Base-by-base conservation (phyloP, 192 early-diverging fungal genomes). In the Coemansia reversa region DNA sequence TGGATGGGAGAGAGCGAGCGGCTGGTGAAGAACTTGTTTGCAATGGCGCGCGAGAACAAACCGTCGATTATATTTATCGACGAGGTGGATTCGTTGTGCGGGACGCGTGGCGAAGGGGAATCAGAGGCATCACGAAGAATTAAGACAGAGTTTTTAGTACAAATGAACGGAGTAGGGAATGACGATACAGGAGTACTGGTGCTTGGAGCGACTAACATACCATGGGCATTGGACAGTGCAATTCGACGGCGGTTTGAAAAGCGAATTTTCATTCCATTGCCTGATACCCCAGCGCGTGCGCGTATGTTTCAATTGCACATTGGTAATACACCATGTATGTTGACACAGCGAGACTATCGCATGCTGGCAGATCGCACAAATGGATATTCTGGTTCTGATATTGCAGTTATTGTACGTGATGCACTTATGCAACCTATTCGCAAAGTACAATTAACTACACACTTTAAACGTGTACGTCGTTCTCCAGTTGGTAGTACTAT, bases 1-100 rank as follows among this genome's bases (percentile, higher is more conserved):
- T 99, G 95, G 95, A 97, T 99, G 91, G 96, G 97, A 51, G 96
- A 99, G 76, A 90, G 89, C 84, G 97, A 98, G 76, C 81, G 92
- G 73, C 84, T 97, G 39, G 93, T 98, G 14, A 95, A 96, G 79
- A 87, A 96, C 59, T 80, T 98, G 52, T 98, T 98, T 83, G 83
- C 84, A 30, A 92, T 97, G 86, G 96, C 95, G 39, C 83, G 96
- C 39, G 92, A 97, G 62, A 88, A 85, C 74, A 92, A 89, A 65
- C 97, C 96, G 22, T 89, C 97, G 8, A 97, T 98, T 74, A 96
- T 99, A 47, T 99, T 99, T 67, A 95, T 99, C 71, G 97, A 99
- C 84, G 96, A 98, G 72, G 91, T 99, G 5, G 97, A 99, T 81
- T 97, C 96, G 8, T 84, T 99, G 42, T 95, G 94, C 75, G 94